Conservation (phyloP, 1,139 yeast species). For the Kodamaea suecica region DNA sequence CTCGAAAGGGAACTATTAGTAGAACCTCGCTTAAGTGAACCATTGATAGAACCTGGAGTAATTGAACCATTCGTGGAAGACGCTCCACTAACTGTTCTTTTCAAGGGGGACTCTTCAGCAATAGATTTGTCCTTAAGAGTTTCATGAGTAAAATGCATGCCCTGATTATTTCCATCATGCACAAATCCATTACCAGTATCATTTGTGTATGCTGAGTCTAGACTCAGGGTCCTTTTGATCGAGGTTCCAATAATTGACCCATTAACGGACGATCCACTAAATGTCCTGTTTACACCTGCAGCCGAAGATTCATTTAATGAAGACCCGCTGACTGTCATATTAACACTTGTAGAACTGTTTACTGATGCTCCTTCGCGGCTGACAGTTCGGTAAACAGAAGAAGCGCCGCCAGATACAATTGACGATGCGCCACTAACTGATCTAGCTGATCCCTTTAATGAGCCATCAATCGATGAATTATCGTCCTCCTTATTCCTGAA, state of each 20-base stretch:
- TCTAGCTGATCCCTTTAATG: constrained; percentile 1
- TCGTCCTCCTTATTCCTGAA: constrained; percentile 24
- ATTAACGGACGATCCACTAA: background rate
- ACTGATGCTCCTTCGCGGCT: background rate
- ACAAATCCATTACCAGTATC: too few relatives aligned
- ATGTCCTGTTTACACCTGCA: background rate
- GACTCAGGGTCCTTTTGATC: too few relatives aligned
- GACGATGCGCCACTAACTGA: constrained; percentile 1
- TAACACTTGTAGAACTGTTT: background rate
- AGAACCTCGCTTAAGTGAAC: too few relatives aligned
- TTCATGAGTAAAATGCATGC: too few relatives aligned
- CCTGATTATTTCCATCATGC: too few relatives aligned
- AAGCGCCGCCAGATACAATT: background rate
- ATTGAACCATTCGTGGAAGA: background rate
- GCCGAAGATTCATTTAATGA: background rate
- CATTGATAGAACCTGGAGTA: background rate
- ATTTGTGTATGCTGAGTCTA: too few relatives aligned
- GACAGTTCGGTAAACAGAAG: background rate
- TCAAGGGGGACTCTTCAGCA: too few relatives aligned
- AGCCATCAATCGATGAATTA: constrained; percentile 1
- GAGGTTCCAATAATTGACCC: too few relatives aligned
- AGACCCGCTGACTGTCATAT: constrained; percentile 3
- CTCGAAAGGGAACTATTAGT: background rate
- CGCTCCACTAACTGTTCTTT: background rate
- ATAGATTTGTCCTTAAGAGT: too few relatives aligned